Conservation (phyloP, 1,139 yeast species). For the Kurtzmaniella quercitrusa region DNA sequence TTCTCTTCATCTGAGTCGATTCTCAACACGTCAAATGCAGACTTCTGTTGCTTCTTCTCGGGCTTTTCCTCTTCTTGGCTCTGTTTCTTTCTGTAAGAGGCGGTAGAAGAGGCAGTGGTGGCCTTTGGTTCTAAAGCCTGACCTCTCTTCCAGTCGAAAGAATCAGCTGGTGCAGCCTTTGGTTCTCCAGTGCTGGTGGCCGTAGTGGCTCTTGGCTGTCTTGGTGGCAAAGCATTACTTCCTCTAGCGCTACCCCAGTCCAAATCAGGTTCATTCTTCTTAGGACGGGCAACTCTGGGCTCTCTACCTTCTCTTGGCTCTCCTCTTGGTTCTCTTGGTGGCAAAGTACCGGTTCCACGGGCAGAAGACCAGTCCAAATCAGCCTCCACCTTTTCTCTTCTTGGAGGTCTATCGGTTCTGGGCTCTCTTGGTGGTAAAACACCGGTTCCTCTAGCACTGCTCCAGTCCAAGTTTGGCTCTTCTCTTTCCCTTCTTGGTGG, state of each 20-base stretch:
- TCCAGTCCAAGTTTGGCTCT: slow-evolving; percentile 48
- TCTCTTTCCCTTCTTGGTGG: slow-evolving; percentile 17
- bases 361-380: slow-evolving; percentile 43
- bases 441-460: slow-evolving; percentile 19
- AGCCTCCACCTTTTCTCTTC: slow-evolving; percentile 29
- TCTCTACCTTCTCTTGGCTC: slow-evolving; percentile 14
- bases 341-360: slow-evolving; percentile 16
- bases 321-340: slow-evolving; percentile 17
- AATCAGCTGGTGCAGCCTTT: slow-evolving; percentile 5
- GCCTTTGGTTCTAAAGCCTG: slow-evolving; percentile 25
- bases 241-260: slow-evolving; percentile 62
- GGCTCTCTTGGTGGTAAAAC: slow-evolving; percentile 27
- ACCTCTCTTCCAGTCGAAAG: slow-evolving; percentile 26
- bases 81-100: slow-evolving; percentile 11
- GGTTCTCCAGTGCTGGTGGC: slow-evolving; percentile 10
- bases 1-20: slow-evolving; percentile 55
- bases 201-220: slow-evolving; percentile 14
- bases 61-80: slow-evolving; percentile 21
- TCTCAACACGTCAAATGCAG: slow-evolving; percentile 63
- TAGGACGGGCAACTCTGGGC: slow-evolving; percentile 32
- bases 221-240: slow-evolving; percentile 26
- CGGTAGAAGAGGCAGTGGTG: slow-evolving; percentile 5
- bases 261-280: slow-evolving; percentile 45
- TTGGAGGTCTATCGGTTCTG: slow-evolving; percentile 26
- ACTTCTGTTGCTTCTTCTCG: slow-evolving; percentile 47